These are phyloP conservation scores for Saccharomyces hybrid DNA, from an alignment of 1,139 yeast genomes.

Conservation along the genomic window DNA sequence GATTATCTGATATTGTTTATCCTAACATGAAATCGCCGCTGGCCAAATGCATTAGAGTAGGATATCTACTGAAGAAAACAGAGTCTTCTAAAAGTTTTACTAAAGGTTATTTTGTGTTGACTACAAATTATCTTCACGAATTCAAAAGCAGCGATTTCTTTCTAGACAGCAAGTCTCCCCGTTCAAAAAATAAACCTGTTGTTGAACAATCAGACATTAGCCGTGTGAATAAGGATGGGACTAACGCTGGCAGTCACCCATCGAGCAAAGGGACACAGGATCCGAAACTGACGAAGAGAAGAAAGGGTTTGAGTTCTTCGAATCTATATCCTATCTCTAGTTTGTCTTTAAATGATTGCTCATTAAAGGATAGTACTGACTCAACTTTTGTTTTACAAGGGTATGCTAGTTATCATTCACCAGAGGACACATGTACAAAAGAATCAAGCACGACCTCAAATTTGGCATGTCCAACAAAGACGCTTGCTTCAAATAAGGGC, in stretches of 20 bases:
- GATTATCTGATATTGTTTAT: conserved; percentile 40
- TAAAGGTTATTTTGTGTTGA: conserved; percentile 58
- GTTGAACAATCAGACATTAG: conserved; percentile 2
- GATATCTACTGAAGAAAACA: conserved; percentile 48
- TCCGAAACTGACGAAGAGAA: neutral
- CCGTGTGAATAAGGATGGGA: neutral
- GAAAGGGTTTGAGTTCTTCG: neutral
- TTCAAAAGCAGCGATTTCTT: conserved; percentile 55
- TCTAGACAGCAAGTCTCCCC: conserved; percentile 35
- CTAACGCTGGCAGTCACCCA: neutral
- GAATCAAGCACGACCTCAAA: neutral
- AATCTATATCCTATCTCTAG: conserved; percentile 1
- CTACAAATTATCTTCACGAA: conserved; percentile 64
- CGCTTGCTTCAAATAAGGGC: neutral
- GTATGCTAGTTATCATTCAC: neutral
- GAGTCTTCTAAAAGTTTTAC: conserved; percentile 56
- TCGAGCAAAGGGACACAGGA: neutral
- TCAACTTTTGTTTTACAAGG: neutral
- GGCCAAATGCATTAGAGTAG: conserved; percentile 47
- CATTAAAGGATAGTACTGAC: neutral
- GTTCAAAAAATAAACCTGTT: neutral
- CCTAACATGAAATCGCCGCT: conserved; percentile 45
- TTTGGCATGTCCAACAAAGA: neutral
- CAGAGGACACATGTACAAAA: neutral
- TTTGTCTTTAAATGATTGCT: conserved; percentile 1